Conservation (phyloP, 78 protist species). For the Salpingoeca rosetta region DNA sequence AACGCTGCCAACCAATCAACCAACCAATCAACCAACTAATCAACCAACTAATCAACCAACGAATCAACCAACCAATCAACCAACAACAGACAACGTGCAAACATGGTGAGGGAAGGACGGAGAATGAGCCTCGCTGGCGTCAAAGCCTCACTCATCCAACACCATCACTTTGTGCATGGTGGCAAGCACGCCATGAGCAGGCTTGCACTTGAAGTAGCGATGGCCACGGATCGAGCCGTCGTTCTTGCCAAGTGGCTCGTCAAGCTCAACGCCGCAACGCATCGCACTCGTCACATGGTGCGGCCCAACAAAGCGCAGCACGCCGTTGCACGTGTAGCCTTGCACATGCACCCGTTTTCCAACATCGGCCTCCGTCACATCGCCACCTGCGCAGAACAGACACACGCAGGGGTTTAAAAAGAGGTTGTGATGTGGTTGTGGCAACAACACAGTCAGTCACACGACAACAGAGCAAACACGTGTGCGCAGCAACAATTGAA, state of each 20-base stretch:
- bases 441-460: not conserved
- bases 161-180: too few species aligned
- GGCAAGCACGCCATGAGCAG: too few species aligned
- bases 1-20: too few species aligned
- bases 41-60: too few species aligned
- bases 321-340: not conserved
- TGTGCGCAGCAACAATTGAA: not conserved
- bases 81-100: too few species aligned
- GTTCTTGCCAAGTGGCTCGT: constrained; percentile 2
- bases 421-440: not conserved
- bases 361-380: not conserved
- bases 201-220: constrained; percentile 6
- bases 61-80: too few species aligned
- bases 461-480: not conserved
- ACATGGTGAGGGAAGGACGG: too few species aligned
- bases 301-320: not conserved
- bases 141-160: too few species aligned
- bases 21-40: too few species aligned
- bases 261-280: constrained; percentile 3
- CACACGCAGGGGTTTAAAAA: not conserved
- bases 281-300: not conserved
- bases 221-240: not conserved
- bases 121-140: too few species aligned
- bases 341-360: not conserved
- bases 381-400: not conserved